Evolutionary conservation across 179 eudicot species (phyloP), one percentile per base, ranked within the genome.

Genomic region (Gypsophila paniculata): DNA sequence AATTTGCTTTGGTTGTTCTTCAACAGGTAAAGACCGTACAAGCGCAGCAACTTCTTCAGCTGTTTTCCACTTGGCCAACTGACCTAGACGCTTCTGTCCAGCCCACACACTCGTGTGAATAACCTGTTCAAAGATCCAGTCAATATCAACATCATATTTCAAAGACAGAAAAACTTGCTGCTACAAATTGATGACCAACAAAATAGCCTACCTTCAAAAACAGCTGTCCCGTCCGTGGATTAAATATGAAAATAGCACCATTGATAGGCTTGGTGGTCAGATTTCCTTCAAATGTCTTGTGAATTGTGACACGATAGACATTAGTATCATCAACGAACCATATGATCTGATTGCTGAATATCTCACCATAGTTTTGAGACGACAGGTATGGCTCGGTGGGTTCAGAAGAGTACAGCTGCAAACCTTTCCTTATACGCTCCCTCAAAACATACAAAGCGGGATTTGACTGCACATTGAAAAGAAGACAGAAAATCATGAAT

Each of bases 71-170:
- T 92, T 95, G 52, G 99, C 97, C 77, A 95, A 79, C 88, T 95
- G 99, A 73, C 99, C 99, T 70, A 95, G 90, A 77, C 99, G 96
- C 83, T 95, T 94, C 78, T 95, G 99, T 75, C 99, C 99, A 62
- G 99, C 99, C 99, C 99, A 95, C 0, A 95, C 99, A 74, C 99
- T 95, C 17, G 96, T 95, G 88, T 95, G 99, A 71, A 91, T 92
- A 42, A 91, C 99, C 98, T 93, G 89, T 68, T 21, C 66, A 76
- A 79, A 72, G 44, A 68, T 25, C 29, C 55, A 74, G 69, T 52
- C 26, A 32, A n/a, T 18, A 48, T 13, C 9, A 12, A 51, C 39
- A 65, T 34, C 29, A 25, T 12, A 80, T 52, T 61, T 53, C 17
- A 62, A 29, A 10, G 18, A 21, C 58, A 48, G n/a, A 18, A 18